Evolutionary conservation across 345 rosid genomes (phyloP).

Genomic region (Orychophragmus violaceus): DNA sequence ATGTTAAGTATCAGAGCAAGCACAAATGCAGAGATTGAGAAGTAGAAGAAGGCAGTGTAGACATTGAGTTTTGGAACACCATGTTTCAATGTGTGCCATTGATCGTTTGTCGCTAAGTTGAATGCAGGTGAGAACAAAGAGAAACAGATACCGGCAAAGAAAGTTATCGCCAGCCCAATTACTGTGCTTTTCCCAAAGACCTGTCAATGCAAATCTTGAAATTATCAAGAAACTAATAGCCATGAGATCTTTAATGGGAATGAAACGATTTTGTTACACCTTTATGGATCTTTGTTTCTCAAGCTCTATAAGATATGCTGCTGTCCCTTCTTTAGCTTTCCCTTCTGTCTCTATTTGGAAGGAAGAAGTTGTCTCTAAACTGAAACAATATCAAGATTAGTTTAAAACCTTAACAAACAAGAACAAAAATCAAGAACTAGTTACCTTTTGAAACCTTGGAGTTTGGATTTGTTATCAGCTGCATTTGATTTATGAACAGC

Average conservation of each 20-base stretch:
- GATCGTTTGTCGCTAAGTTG: constrained; percentile 84
- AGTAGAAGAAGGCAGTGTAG: constrained; percentile 73
- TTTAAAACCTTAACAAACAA: background rate
- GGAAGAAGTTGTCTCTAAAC: constrained; percentile 33
- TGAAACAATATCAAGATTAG: constrained; percentile 28
- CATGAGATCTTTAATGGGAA: background rate
- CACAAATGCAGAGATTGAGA: constrained; percentile 57
- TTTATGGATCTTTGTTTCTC: constrained; percentile 73
- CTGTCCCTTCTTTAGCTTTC: constrained; percentile 50
- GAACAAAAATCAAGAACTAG: background rate
- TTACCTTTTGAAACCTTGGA: constrained; percentile 28
- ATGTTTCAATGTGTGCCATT: constrained; percentile 62
- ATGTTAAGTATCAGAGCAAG: constrained; percentile 53
- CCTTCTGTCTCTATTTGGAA: constrained; percentile 15
- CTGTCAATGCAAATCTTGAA: constrained; percentile 27
- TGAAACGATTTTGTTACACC: constrained; percentile 31
- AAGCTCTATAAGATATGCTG: constrained; percentile 55
- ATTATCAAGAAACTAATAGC: background rate
- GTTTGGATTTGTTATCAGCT: constrained; percentile 54
- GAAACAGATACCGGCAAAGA: constrained; percentile 72
- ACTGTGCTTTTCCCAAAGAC: constrained; percentile 66
- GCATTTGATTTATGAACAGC: constrained; percentile 75
- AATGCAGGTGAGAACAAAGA: constrained; percentile 89
- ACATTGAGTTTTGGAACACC: constrained; percentile 69
- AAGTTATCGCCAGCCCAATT: constrained; percentile 50